Conservation (phyloP, 805 yeast genomes). For the Nakazawaea populi region DNA sequence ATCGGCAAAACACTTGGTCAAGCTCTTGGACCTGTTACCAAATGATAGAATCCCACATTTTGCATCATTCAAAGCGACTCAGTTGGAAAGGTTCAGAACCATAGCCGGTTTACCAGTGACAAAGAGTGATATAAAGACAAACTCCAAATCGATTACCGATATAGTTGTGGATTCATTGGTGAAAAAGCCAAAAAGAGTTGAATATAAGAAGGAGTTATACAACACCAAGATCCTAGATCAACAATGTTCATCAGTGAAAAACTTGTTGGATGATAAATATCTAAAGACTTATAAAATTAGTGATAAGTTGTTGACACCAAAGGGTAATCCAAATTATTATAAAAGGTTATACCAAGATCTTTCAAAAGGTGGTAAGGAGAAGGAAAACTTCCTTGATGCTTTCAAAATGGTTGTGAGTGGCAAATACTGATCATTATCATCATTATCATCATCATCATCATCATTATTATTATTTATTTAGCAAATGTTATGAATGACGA, state of each 20-base stretch:
- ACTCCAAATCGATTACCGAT: slow-evolving; percentile 20
- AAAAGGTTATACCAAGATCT: slow-evolving; percentile 65
- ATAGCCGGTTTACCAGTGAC: slow-evolving; percentile 41
- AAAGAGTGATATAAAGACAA: slow-evolving; percentile 29
- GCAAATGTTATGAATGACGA: slow-evolving; percentile 24
- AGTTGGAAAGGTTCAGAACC: slow-evolving; percentile 49
- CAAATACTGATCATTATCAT: slow-evolving; percentile 30
- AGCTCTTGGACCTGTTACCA: slow-evolving; percentile 57
- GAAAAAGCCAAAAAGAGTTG: slow-evolving; percentile 25
- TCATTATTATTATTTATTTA: slow-evolving; percentile 14
- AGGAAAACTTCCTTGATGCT: slow-evolving; percentile 61
- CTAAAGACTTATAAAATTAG: slow-evolving; percentile 57
- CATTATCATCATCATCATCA: background rate
- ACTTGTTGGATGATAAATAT: slow-evolving; percentile 55
- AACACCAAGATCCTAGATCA: slow-evolving; percentile 40
- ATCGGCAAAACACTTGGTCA: slow-evolving; percentile 51
- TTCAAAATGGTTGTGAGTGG: slow-evolving; percentile 75
- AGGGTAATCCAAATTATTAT: slow-evolving; percentile 80
- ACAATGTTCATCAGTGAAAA: slow-evolving; percentile 54
- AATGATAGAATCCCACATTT: slow-evolving; percentile 62
- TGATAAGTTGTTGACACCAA: slow-evolving; percentile 67
- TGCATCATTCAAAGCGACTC: slow-evolving; percentile 64
- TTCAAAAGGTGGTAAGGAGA: slow-evolving; percentile 52
- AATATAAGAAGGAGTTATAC: slow-evolving; percentile 42
- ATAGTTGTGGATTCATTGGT: slow-evolving; percentile 2